Evolutionary conservation across 176 grass and related monocot genomes (phyloP), one percentile per base, ranked within the genome.

Genomic region (Metroxylon sagu): DNA sequence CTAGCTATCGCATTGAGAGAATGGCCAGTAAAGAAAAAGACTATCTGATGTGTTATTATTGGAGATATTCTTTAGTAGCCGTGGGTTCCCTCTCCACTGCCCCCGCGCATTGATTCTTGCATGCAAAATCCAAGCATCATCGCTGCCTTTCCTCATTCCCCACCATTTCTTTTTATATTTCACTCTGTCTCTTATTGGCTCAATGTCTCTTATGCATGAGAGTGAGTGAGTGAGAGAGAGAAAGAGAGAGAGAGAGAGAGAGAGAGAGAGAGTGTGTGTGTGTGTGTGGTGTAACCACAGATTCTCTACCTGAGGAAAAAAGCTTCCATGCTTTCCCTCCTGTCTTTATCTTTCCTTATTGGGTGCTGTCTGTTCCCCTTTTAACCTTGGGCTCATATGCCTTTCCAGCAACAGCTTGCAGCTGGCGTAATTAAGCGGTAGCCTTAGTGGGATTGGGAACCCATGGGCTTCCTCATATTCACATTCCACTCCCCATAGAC

Each of bases 41-140:
- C 5, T 43, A 14, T 43, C 12, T 43, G 8, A 43, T 43, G 35
- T 43, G 5, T 43, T 14, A 43, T 43, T 12, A 39, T 39, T 5
- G 31, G 7, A 31, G 29, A 31, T 31, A 23, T 31, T 1, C 6
- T 50, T 21, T 16, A 6, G n/a, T 14, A 19, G 54, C 12, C 43
- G 15, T 56, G 25, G 64, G 60, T 94, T 80, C 85, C 16, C 18
- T 16, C 50, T 76, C 89, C 89, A 95, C 81, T 85, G 16, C 60
- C 14, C 77, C 67, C 59, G 65, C 70, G 89, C 77, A 95, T 95
- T 54, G 73, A 95, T 95, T 95, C 84, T 62, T 57, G 81, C 18
- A 78, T 59, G 50, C 67, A 30, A 30, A 56, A 60, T 39, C 26
- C 26, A 31, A 35, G 31, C 31, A 35, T 25, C 57, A 60, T 16